Evolutionary conservation across 192 early-diverging fungal genomes (phyloP), one percentile per base, ranked within the genome.

Genomic region (Geranomyces variabilis): DNA sequence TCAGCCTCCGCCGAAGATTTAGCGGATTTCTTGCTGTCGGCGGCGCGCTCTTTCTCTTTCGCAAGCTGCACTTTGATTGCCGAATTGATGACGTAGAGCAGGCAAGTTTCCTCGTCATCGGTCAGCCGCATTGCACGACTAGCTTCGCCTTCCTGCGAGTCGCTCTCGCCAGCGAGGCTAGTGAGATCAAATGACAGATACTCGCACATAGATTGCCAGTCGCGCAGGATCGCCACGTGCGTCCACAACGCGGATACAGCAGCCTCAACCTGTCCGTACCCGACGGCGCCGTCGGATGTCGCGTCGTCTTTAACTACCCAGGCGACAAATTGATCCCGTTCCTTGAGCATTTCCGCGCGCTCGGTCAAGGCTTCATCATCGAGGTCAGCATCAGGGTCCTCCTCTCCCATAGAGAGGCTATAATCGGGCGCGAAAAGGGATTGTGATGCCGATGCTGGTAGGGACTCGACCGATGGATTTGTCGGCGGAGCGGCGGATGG

Each of bases 141-240:
- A 17, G n/a, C 46, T 24, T 15, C 66, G 22, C 24, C 48, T 22
- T 28, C 48, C 34, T 31, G 13, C 2, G 48, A 34, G 3, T 8
- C 24, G 8, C 17, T 7, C 17, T 60, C 26, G 13, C 47, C 31
- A 6, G 10, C 31, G 19, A 65, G 28, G n/a, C 49, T 48, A 15
- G 74, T 29, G 31, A 77, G 46, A 63, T 79, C 78, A 12, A 65
- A 15, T 0, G 73, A 48, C 24, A 82, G 72, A 63, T 77, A 79
- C 45, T 82, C 73, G 60, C 71, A 64, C 56, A 75, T 72, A 28
- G n/a, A n/a, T 33, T 82, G 67, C 80, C 80, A 81, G 44, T 81
- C 68, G 65, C 74, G 26, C 19, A 64, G 22, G 28, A 57, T 17
- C 26, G 73, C 71, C 13, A 81, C 44, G 36, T 75, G 55, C 10